These are phyloP conservation scores for Exserohilum turcica DNA, from an alignment of 2,329 filamentous ascomycete species.

Conservation along the genomic window DNA sequence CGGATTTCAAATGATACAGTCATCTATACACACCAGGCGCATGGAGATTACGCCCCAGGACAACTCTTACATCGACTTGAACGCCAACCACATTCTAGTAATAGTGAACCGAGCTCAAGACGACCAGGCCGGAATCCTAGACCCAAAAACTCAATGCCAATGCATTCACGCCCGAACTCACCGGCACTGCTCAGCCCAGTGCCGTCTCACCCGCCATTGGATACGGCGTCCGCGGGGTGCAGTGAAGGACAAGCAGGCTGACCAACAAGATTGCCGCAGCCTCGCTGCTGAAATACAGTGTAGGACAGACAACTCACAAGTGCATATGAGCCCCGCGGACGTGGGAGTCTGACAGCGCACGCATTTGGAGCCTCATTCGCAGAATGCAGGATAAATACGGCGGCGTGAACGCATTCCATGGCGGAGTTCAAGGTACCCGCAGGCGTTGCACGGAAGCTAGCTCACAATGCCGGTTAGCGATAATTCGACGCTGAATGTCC, in stretches of 20 bases:
- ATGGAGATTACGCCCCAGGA: too few species aligned
- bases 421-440: too few species aligned
- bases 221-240: neutral
- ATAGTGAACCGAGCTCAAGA: neutral
- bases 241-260: slow-evolving; percentile 5
- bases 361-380: slow-evolving; percentile 1
- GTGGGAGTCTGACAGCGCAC: neutral
- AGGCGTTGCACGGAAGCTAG: too few species aligned
- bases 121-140: neutral
- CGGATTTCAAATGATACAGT: too few species aligned
- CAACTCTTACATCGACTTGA: neutral
- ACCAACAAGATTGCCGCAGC: slow-evolving; percentile 1
- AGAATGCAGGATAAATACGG: neutral
- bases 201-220: neutral
- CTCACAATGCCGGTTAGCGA: slow-evolving; percentile 3
- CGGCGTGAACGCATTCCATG: too few species aligned
- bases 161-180: slow-evolving; percentile 2
- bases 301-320: slow-evolving; percentile 9
- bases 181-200: slow-evolving; percentile 3
- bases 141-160: neutral
- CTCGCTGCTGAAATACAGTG: neutral
- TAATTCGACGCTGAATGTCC: neutral
- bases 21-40: too few species aligned
- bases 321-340: slow-evolving; percentile 1
- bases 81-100: neutral